Evolutionary conservation across 306 rosid genomes (phyloP).

Genomic region (Castanea sativa): DNA sequence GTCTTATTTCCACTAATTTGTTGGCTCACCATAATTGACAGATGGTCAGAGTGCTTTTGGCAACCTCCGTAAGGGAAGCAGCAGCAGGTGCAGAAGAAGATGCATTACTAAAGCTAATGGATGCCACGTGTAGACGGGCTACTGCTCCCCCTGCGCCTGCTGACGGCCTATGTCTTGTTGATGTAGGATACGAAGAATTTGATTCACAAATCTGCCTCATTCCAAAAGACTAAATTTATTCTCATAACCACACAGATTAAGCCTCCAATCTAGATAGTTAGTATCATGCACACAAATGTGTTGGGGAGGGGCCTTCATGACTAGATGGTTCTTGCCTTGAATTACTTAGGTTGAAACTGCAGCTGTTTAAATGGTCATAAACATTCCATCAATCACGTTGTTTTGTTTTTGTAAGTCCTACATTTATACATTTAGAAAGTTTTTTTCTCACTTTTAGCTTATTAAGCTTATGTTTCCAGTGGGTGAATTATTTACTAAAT

Average conservation of each 20-base stretch:
- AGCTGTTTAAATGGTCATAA: background rate
- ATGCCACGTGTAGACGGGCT: conserved; percentile 91
- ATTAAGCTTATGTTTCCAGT: too few relatives aligned
- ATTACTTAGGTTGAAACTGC: background rate
- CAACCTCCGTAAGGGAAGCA: conserved; percentile 91
- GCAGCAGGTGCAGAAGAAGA: conserved; percentile 89
- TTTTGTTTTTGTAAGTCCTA: too few relatives aligned
- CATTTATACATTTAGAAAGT: too few relatives aligned
- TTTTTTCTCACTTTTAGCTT: background rate
- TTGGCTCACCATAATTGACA: conserved; percentile 29
- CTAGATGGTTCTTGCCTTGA: too few relatives aligned
- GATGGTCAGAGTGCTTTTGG: conserved; percentile 96
- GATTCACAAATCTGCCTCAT: conserved; percentile 51
- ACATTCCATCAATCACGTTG: background rate
- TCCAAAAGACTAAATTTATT: conserved; percentile 27
- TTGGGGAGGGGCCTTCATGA: too few relatives aligned
- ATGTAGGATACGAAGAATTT: conserved; percentile 84
- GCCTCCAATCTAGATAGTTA: background rate
- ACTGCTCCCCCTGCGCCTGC: conserved; percentile 98
- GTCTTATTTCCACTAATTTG: background rate
- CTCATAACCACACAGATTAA: background rate
- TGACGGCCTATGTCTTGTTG: conserved; percentile 80
- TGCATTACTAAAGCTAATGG: conserved; percentile 71
- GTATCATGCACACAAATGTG: background rate
- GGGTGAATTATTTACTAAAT: too few relatives aligned